These are phyloP conservation scores for Liquidambar formosana DNA, from an alignment of 164 flowering plant genomes.

Conservation along the genomic window DNA sequence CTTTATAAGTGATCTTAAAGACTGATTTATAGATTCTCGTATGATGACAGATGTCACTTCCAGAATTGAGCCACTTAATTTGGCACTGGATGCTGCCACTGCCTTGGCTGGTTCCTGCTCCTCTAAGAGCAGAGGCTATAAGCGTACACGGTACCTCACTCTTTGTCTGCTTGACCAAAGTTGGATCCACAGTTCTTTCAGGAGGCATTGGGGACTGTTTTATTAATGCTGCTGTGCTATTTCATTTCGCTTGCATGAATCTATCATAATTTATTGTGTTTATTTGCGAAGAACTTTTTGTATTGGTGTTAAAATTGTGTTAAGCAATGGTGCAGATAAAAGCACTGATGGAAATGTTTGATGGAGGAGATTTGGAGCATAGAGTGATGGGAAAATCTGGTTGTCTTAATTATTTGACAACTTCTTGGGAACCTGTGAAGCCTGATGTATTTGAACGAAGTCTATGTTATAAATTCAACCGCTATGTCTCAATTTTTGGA, in stretches of 20 bases:
- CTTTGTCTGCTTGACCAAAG: background rate
- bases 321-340: slow-evolving; percentile 42
- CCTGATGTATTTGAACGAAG: slow-evolving; percentile 53
- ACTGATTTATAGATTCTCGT: background rate
- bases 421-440: slow-evolving; percentile 58
- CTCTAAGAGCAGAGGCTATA: background rate
- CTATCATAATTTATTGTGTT: background rate
- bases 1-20: background rate
- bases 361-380: slow-evolving; percentile 70
- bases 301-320: slow-evolving; percentile 2
- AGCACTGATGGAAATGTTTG: slow-evolving; percentile 64
- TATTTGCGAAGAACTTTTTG: background rate
- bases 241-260: no score
- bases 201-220: no score
- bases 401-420: slow-evolving; percentile 54
- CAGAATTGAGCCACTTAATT: background rate
- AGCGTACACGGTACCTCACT: background rate
- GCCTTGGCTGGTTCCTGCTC: background rate
- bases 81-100: background rate
- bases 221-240: no score
- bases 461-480: slow-evolving; percentile 59
- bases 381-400: slow-evolving; percentile 68
- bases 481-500: slow-evolving; percentile 61
- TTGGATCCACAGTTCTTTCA: background rate
- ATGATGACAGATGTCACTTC: background rate